phyloP scores from a whole-genome alignment of 2,329 filamentous ascomycete species.

The Fusarium concolor region DNA sequence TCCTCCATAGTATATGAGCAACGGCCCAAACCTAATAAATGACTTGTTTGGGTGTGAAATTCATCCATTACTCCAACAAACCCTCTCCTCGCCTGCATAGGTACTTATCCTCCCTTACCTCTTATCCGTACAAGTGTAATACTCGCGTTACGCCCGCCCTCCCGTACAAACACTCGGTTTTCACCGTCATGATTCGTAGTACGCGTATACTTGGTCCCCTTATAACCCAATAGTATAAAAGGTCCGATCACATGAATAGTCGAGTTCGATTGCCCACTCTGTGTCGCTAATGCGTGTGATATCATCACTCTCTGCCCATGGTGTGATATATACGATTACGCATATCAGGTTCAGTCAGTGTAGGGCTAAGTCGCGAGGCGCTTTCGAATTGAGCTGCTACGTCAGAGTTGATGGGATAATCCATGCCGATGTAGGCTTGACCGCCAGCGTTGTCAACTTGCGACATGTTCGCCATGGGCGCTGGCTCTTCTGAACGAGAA shows the following conservation, averaged over 20 bases:
- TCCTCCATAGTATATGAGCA: not conserved
- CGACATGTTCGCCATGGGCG: conserved; percentile 16
- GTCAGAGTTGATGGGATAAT: conserved; percentile 30
- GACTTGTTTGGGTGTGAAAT: not conserved
- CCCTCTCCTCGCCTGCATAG: not conserved
- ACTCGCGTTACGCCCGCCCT: conserved; percentile 6
- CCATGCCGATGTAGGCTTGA: conserved; percentile 44
- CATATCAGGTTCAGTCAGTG: conserved; percentile 40
- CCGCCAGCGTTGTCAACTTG: conserved; percentile 37
- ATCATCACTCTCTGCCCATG: conserved; percentile 37
- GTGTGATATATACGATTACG: conserved; percentile 41
- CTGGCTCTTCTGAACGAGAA: conserved; percentile 15
- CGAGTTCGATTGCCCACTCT: not conserved
- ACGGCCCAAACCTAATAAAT: not conserved
- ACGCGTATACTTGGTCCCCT: not conserved
- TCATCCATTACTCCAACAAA: not conserved
- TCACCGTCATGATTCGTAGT: conserved; percentile 4
- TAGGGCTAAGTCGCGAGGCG: conserved; percentile 37
- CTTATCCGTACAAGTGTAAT: not conserved
- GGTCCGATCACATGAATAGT: not conserved
- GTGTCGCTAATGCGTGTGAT: not conserved
- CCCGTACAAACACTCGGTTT: conserved; percentile 15
- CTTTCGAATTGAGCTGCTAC: conserved; percentile 31
- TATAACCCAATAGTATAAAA: conserved; percentile 1
- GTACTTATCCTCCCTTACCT: not conserved